A percentile compares a stretch with the other conserved stretches of the same genome.
Evolutionary conservation across 2,329 filamentous ascomycete genomes (phyloP).

Genomic region (Fusarium circinatum): DNA sequence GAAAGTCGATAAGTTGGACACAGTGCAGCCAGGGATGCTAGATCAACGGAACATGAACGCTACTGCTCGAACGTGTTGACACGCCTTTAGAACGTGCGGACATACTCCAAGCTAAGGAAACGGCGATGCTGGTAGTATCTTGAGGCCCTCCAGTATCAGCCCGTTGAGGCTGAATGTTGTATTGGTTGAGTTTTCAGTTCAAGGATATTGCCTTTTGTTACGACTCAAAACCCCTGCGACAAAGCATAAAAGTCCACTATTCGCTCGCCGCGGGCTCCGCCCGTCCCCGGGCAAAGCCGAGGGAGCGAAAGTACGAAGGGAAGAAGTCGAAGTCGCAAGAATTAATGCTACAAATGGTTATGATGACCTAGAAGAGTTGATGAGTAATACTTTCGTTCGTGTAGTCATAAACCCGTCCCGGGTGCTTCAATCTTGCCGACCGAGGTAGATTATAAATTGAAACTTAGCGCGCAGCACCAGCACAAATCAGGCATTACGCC

Average conservation of each 20-base stretch:
- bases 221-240: not conserved
- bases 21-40: not conserved
- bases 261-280: not conserved
- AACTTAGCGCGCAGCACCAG: not conserved
- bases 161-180: not conserved
- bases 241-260: too few relatives aligned
- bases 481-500: not conserved
- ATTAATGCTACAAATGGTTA: accelerated
- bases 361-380: accelerated
- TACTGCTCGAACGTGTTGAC: accelerated
- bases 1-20: too few relatives aligned
- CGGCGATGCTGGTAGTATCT: not conserved
- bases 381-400: not conserved
- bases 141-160: not conserved
- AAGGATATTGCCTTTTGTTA: not conserved
- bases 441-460: not conserved
- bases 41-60: not conserved
- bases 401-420: not conserved
- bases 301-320: not conserved
- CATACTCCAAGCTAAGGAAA: accelerated
- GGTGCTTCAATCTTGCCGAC: not conserved
- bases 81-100: accelerated
- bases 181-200: not conserved
- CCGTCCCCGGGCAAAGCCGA: not conserved
- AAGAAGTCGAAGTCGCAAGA: not conserved